A percentile compares a stretch with the other conserved stretches of the same genome.
phyloP scores from a whole-genome alignment of 805 yeast genomes.

The Ogataea glucozyma region DNA sequence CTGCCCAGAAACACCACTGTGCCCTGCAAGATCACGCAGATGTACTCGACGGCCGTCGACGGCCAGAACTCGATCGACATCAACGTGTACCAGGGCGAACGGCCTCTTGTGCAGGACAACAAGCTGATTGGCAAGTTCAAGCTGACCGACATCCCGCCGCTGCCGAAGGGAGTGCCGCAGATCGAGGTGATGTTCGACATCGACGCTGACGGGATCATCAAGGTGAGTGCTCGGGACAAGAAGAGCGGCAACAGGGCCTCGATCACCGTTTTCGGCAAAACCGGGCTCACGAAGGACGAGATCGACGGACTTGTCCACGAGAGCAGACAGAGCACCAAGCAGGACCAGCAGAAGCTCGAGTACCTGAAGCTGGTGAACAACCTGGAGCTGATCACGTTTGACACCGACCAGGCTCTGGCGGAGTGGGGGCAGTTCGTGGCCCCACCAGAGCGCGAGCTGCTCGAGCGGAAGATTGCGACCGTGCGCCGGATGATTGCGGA shows the following conservation, averaged over 20 bases:
- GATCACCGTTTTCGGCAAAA: conserved; percentile 94
- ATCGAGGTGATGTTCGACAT: conserved; percentile 92
- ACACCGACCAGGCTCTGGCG: conserved; percentile 36
- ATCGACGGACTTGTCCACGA: conserved; percentile 89
- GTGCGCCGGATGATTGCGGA: conserved; percentile 34
- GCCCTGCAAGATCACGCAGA: conserved; percentile 91
- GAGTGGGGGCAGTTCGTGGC: conserved; percentile 27
- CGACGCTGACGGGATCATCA: conserved; percentile 96
- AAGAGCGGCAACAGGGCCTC: conserved; percentile 92
- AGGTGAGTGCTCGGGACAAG: conserved; percentile 92
- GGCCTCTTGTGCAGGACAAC: conserved; percentile 94
- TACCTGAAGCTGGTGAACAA: conserved; percentile 81
- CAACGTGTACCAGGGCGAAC: conserved; percentile 97
- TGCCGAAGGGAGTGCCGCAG: conserved; percentile 87
- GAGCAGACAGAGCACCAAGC: conserved; percentile 85
- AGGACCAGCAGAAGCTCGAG: conserved; percentile 49
- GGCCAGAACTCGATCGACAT: conserved; percentile 95
- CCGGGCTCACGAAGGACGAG: conserved; percentile 88
- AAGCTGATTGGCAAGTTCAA: conserved; percentile 94
- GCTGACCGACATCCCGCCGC: conserved; percentile 85
- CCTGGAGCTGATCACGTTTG: conserved; percentile 38
- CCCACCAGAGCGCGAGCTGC: conserved; percentile 12
- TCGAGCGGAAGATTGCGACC: conserved; percentile 25
- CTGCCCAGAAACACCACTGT: conserved; percentile 89
- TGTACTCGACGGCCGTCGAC: conserved; percentile 92